Percentiles rank a stretch among this genome's conserved stretches.
Evolutionary conservation across 2,329 filamentous ascomycete species (phyloP).

Genomic region (Colletotrichum paranaense): DNA sequence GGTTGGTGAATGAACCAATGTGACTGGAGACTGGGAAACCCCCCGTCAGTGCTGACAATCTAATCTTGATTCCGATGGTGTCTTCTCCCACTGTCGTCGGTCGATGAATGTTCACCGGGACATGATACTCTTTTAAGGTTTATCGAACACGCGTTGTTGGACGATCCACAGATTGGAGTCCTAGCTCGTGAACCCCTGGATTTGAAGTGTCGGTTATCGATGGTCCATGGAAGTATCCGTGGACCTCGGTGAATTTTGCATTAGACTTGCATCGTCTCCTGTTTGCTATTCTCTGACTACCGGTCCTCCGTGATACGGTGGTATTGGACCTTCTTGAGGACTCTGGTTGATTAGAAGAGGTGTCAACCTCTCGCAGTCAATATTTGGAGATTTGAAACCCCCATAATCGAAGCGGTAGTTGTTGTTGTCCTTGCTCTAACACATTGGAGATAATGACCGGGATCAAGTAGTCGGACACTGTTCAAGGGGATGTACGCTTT

Average conservation of each 20-base stretch:
- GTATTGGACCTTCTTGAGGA: not conserved
- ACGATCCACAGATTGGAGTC: too few species aligned
- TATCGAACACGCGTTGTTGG: not conserved
- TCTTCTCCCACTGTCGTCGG: not conserved
- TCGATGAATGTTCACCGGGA: not conserved
- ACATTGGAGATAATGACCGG: too few species aligned
- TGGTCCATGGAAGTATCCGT: not conserved
- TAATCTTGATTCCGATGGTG: slow-evolving; percentile 21
- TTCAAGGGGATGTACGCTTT: not conserved
- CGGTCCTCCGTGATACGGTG: not conserved
- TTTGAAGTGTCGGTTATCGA: not conserved
- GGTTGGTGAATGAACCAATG: not conserved
- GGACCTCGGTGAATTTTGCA: not conserved
- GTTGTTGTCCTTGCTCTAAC: too few species aligned
- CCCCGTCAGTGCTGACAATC: not conserved
- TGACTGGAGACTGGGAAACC: slow-evolving; percentile 12
- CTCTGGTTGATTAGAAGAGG: not conserved
- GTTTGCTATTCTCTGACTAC: not conserved
- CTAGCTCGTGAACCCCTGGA: not conserved
- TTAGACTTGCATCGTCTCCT: not conserved
- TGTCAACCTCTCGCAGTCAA: not conserved
- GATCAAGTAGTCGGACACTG: not conserved
- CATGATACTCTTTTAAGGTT: not conserved
- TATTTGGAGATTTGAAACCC: not conserved
- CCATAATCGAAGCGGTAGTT: not conserved